Conservation (phyloP, 2,329 filamentous ascomycete genomes). For the Myriosclerotinia duriaeana region DNA sequence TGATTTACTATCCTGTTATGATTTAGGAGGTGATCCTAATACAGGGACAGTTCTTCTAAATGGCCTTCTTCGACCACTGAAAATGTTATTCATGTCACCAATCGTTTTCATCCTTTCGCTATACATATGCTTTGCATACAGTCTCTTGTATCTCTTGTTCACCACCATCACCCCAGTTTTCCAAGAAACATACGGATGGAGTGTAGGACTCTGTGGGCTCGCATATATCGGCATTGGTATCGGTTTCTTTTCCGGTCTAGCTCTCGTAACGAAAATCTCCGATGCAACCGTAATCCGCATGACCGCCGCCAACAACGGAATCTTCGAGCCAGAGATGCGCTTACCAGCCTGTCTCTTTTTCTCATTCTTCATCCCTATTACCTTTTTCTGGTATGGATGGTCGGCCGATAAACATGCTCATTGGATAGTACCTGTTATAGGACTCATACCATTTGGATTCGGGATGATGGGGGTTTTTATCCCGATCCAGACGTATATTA, state of each 20-base stretch:
- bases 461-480: constrained; percentile 47
- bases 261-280: constrained; percentile 44
- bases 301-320: constrained; percentile 44
- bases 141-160: constrained; percentile 53
- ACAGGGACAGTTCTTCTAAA: constrained; percentile 13
- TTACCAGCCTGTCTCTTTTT: constrained; percentile 47
- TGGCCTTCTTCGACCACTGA: constrained; percentile 48
- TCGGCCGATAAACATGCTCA: constrained; percentile 44
- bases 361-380: constrained; percentile 45
- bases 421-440: constrained; percentile 47
- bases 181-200: constrained; percentile 44
- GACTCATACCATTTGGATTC: constrained; percentile 45
- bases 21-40: constrained; percentile 29
- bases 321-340: constrained; percentile 43
- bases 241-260: constrained; percentile 44
- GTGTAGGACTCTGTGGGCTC: constrained; percentile 44
- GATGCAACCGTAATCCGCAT: constrained; percentile 48
- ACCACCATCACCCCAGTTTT: constrained; percentile 53
- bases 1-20: constrained; percentile 46
- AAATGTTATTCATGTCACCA: constrained; percentile 42
- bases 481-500: constrained; percentile 49
- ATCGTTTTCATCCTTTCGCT: constrained; percentile 58
- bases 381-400: constrained; percentile 52
- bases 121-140: constrained; percentile 71
- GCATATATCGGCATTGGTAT: constrained; percentile 47